Conservation (phyloP, 2,329 filamentous ascomycete genomes). For the Penicillium olsonii region DNA sequence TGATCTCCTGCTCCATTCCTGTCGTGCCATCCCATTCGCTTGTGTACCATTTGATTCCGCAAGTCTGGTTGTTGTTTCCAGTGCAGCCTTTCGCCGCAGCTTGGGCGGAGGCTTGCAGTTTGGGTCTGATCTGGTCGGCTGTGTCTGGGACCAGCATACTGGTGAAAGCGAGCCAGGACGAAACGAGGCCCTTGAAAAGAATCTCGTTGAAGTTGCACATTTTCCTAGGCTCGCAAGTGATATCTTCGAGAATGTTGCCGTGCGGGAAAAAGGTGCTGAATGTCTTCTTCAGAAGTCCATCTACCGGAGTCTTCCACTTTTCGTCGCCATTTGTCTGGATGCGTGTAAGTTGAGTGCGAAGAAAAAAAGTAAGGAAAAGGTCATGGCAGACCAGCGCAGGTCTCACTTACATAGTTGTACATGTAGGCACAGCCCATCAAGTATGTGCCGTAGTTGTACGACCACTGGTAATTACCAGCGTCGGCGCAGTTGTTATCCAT, state of each 20-base stretch:
- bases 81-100: conserved; percentile 65
- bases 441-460: conserved; percentile 66
- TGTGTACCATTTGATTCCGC: conserved; percentile 63
- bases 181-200: conserved; percentile 70
- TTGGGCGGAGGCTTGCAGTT: conserved; percentile 58
- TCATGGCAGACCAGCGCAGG: neutral
- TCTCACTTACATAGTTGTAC: conserved; percentile 60
- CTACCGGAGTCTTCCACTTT: conserved; percentile 59
- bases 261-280: conserved; percentile 56
- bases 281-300: conserved; percentile 55
- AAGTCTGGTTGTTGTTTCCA: conserved; percentile 59
- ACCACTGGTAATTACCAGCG: conserved; percentile 65
- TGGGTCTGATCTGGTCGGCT: conserved; percentile 55
- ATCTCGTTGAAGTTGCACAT: conserved; percentile 58
- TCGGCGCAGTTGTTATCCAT: conserved; percentile 56
- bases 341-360: neutral
- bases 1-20: conserved; percentile 71
- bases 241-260: conserved; percentile 46
- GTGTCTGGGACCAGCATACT: conserved; percentile 65
- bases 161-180: conserved; percentile 64
- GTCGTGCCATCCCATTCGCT: conserved; percentile 55
- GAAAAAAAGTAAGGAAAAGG: no score
- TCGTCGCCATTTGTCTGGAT: conserved; percentile 45
- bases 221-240: conserved; percentile 61
- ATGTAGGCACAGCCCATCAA: conserved; percentile 64